phyloP scores from a whole-genome alignment of 306 rosid species.

The Albizia julibrissin region DNA sequence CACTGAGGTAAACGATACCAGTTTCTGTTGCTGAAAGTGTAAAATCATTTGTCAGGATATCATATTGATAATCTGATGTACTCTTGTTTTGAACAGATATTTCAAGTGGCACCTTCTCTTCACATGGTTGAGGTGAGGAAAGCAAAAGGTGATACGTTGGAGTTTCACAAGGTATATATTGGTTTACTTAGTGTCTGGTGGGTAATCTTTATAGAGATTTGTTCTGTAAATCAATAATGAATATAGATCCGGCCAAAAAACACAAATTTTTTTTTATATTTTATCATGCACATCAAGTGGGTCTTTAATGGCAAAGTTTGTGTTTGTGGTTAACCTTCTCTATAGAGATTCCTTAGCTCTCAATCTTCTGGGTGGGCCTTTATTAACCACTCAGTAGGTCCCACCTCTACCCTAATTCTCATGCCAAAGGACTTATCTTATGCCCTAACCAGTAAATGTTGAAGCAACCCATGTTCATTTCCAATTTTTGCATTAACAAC shows the following conservation, averaged over 20 bases:
- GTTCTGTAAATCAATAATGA: background rate
- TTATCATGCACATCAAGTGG: background rate
- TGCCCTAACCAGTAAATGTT: background rate
- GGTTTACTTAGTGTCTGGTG: background rate
- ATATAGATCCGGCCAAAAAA: background rate
- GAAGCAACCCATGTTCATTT: background rate
- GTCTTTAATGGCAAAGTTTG: background rate
- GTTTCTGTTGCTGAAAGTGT: conserved; percentile 1
- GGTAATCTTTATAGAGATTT: background rate
- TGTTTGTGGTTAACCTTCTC: background rate
- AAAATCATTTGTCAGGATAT: conserved; percentile 3
- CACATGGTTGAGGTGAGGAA: conserved; percentile 98
- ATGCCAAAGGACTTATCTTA: background rate
- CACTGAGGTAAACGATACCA: conserved; percentile 67
- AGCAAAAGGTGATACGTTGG: conserved; percentile 98
- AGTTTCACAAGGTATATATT: conserved; percentile 83
- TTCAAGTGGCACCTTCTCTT: conserved; percentile 98
- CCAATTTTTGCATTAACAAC: background rate
- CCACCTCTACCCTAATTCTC: background rate
- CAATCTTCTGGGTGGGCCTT: background rate
- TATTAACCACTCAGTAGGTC: background rate
- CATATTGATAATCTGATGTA: conserved; percentile 7
- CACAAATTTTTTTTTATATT: background rate
- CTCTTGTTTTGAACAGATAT: conserved; percentile 52
- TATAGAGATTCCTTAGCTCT: background rate